Percentiles rank a stretch among this genome's conserved stretches.
phyloP scores from a whole-genome alignment of 805 yeast species.

The Phaffomyces thermotolerans region DNA sequence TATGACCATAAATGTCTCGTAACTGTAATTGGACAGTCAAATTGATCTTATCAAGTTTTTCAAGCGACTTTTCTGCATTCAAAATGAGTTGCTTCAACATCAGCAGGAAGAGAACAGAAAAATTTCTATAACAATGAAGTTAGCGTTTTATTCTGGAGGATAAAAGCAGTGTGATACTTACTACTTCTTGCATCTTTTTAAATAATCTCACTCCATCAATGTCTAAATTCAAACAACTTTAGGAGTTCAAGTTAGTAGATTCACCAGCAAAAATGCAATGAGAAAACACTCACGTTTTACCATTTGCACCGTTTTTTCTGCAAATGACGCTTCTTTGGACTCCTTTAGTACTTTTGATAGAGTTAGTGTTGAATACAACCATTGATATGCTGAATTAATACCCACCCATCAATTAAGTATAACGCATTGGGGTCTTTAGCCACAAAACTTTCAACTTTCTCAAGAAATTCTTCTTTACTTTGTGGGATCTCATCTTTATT shows the following conservation, averaged over 20 bases:
- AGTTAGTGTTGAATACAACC: background rate
- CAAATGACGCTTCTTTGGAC: slow-evolving; percentile 35
- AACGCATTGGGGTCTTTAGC: slow-evolving; percentile 10
- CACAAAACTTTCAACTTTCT: slow-evolving; percentile 11
- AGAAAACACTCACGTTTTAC: slow-evolving; percentile 32
- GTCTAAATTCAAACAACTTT: slow-evolving; percentile 37
- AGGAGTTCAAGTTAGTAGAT: background rate
- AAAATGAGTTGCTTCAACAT: slow-evolving; percentile 42
- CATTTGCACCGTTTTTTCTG: slow-evolving; percentile 35
- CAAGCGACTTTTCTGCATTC: slow-evolving; percentile 37
- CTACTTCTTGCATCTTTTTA: slow-evolving; percentile 40
- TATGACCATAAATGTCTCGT: too few relatives aligned
- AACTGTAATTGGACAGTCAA: too few relatives aligned
- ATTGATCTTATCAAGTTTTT: background rate
- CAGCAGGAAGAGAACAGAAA: slow-evolving; percentile 43
- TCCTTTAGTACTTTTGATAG: slow-evolving; percentile 11
- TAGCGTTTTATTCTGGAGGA: background rate
- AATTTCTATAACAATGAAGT: slow-evolving; percentile 26
- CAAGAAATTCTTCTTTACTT: slow-evolving; percentile 2
- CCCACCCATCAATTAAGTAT: slow-evolving; percentile 22
- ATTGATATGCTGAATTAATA: background rate
- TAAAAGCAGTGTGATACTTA: slow-evolving; percentile 11
- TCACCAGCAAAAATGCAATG: too few relatives aligned
- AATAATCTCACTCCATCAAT: slow-evolving; percentile 36
- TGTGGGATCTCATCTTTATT: background rate